Evolutionary conservation across 2,329 filamentous ascomycete genomes (phyloP).

Genomic region (Neofusicoccum umdonicola): DNA sequence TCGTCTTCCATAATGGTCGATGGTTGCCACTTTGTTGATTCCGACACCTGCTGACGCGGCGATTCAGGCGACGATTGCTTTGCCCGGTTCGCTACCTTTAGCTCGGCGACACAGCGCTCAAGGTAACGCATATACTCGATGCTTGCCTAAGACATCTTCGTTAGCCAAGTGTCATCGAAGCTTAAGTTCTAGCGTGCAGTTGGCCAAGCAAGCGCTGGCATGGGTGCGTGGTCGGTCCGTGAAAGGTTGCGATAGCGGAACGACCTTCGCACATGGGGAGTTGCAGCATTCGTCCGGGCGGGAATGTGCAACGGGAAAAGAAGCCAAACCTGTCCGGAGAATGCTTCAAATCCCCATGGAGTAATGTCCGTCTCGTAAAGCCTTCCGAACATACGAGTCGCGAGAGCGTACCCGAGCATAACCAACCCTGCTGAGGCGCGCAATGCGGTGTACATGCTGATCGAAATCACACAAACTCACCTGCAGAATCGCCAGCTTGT

Average conservation of each 20-base stretch:
- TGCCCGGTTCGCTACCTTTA: constrained; percentile 53
- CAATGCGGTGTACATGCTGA: background rate
- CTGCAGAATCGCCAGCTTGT: constrained; percentile 93
- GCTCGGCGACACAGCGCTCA: constrained; percentile 77
- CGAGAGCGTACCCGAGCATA: too few species aligned
- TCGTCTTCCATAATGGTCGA: constrained; percentile 35
- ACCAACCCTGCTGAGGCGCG: background rate
- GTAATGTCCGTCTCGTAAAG: too few species aligned
- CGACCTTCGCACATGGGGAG: too few species aligned
- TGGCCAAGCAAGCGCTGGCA: background rate
- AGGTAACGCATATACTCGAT: constrained; percentile 96
- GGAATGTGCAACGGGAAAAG: too few species aligned
- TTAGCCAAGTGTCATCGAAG: background rate
- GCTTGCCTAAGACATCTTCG: constrained; percentile 62
- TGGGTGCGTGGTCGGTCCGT: background rate
- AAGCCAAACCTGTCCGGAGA: too few species aligned
- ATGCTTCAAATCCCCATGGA: too few species aligned
- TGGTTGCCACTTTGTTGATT: constrained; percentile 2
- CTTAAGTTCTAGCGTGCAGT: background rate
- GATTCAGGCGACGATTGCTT: background rate
- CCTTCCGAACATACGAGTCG: too few species aligned
- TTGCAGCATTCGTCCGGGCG: too few species aligned
- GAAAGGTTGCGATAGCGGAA: too few species aligned
- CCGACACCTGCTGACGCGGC: constrained; percentile 20
- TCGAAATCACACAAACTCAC: constrained; percentile 45